Evolutionary conservation across 2,329 filamentous ascomycete species (phyloP), one percentile per base, ranked within the genome.

Genomic region (Davidsoniella eucalypti): DNA sequence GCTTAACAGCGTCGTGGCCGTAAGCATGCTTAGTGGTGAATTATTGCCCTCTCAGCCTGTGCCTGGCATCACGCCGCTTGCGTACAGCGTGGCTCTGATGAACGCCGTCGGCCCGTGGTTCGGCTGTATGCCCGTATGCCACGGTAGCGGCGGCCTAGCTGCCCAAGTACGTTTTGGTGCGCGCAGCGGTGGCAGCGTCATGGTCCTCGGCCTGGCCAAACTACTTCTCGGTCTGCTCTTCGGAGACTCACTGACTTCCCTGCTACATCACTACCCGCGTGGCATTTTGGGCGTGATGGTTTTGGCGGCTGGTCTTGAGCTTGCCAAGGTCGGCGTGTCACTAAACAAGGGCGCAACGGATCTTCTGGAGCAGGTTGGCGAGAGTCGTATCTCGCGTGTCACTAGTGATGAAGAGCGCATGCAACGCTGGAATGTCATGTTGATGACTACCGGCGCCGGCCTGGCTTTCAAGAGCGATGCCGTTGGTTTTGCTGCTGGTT

Each of bases 111-210:
- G 84, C 14, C 88, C 85, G 58, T 94, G 86, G 84, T 93, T 94
- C 58, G 88, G 88, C 44, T 84, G 83, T 4, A 96, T 95, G 92
- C 92, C 90, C 2, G 80, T 92, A 3, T 96, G 92, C 60, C 92
- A 96, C 61, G 90, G 90, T 4, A 87, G 87, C 0, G 90, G 90
- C 2, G 90, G 90, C 0, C 69, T 96, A 0, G 92, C 92, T 4
- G 92, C 84, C 0, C 90, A 96, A 62, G 86, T 87, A 62, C 79
- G 87, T 4, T 96, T 96, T 57, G 90, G 90, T 0, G 88, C 90
- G 4, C 80, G 90, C 44, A 93, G 85, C 53, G 90, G 90, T 8
- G 78, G 86, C 0, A 87, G 82, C 57, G 74, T 95, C 54, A 77
- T 95, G 49, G 61, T 94, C 21, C 75, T 96, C 0, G 90, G 90